Conservation (phyloP, 805 yeast genomes). For the Lachancea lanzarotensis region DNA sequence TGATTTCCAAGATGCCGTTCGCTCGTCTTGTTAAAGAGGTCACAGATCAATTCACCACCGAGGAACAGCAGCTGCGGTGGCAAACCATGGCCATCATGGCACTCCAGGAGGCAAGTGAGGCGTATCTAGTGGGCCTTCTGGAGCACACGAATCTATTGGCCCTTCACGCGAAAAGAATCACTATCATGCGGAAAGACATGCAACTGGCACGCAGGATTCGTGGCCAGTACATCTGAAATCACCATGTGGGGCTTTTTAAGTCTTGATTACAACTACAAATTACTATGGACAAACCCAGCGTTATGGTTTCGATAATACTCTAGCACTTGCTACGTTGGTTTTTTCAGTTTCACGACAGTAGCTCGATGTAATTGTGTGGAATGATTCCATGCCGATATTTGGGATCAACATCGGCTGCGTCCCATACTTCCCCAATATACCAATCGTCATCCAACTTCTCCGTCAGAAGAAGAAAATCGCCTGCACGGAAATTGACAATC, state of each 20-base stretch:
- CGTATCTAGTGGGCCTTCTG: slow-evolving; percentile 61
- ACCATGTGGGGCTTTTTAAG: no score
- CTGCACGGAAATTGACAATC: slow-evolving; percentile 26
- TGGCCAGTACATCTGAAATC: slow-evolving; percentile 39
- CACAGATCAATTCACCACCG: slow-evolving; percentile 43
- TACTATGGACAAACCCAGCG: no score
- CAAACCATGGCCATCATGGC: slow-evolving; percentile 73
- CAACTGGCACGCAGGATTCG: slow-evolving; percentile 74
- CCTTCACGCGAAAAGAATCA: slow-evolving; percentile 74
- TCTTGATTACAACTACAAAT: neutral
- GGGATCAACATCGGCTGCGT: slow-evolving; percentile 6
- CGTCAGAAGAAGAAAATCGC: slow-evolving; percentile 28
- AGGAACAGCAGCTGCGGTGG: slow-evolving; percentile 62
- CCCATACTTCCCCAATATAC: slow-evolving; percentile 32
- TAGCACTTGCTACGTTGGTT: no score
- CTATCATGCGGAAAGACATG: slow-evolving; percentile 78
- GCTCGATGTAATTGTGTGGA: slow-evolving; percentile 10
- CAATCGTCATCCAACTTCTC: slow-evolving; percentile 29
- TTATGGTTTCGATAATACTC: no score
- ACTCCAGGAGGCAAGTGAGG: slow-evolving; percentile 76
- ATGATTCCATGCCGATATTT: slow-evolving; percentile 9
- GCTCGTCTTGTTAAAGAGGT: slow-evolving; percentile 71
- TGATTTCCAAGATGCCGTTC: slow-evolving; percentile 68
- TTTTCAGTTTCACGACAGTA: neutral
- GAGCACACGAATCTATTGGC: slow-evolving; percentile 78